Evolutionary conservation across 805 yeast species (phyloP), one percentile per base, ranked within the genome.

Genomic region (Maudiozyma barnettii): DNA sequence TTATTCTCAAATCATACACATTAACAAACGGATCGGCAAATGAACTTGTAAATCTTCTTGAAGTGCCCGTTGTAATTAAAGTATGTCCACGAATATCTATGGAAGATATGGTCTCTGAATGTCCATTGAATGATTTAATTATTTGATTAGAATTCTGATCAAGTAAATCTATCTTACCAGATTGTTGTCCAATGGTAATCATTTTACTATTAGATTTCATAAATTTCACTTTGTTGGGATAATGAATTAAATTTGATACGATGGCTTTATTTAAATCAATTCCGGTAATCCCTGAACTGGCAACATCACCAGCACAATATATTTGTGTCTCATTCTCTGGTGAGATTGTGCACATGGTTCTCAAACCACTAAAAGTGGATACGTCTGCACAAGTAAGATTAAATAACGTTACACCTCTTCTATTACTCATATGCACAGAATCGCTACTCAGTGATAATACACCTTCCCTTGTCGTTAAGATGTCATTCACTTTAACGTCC

Each of bases 41-140:
- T 47, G 71, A 71, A 7, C 73, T 70, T 43, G 81, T 79, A 44
- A 79, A 77, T 43, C 88, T 76, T 21, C 79, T 67, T 0, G 90
- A 78, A 53, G 79, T 81, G 19, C 97, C 97, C 48, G 95, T 87
- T 0, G 95, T 83, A 16, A 87, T 79, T 39, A 86, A 69, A 30
- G 78, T 78, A 49, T 76, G 75, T 19, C 84, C 90, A 54, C 75
- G 74, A 19, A 81, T 73, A 54, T 79, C 85, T 60, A 85, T 69
- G 45, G 80, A 81, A 0, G 87, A 74, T 18, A 85, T 65, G 14
- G 40, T 37, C 1, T 82, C 78, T 26, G 79, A 75, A 60, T 81
- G 87, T 10, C 82, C 79, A 10, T 69, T 64, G 54, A 83, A 81
- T 0, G 77, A 65, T 51, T 76, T 75, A 6, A 82, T 66, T 2